These are phyloP conservation scores for Cladophialophora chaetospira DNA, from an alignment of 2,329 filamentous ascomycete species.

Conservation along the genomic window DNA sequence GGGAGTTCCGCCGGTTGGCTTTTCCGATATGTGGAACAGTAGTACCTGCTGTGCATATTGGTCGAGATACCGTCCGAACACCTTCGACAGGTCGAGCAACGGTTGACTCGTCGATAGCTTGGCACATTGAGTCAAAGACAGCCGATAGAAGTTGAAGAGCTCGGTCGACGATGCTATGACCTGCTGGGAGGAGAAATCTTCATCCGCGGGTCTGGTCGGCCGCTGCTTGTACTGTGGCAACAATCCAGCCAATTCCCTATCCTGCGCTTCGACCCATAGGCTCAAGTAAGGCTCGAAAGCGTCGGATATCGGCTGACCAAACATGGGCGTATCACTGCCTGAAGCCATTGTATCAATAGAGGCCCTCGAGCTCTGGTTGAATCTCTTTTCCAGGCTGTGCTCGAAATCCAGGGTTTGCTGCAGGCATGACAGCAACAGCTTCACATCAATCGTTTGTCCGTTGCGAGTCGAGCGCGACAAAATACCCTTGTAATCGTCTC, in stretches of 20 bases:
- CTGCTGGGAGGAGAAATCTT: slow-evolving; percentile 87
- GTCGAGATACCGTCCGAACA: slow-evolving; percentile 89
- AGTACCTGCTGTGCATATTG: slow-evolving; percentile 94
- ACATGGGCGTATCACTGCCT: slow-evolving; percentile 73
- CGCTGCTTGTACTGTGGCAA: slow-evolving; percentile 87
- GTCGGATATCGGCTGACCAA: slow-evolving; percentile 89
- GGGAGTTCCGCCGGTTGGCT: slow-evolving; percentile 56
- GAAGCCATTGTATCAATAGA: slow-evolving; percentile 91
- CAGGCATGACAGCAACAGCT: slow-evolving; percentile 81
- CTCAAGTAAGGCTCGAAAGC: slow-evolving; percentile 97
- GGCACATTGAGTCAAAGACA: slow-evolving; percentile 89
- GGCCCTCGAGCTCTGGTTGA: slow-evolving; percentile 67
- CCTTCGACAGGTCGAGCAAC: slow-evolving; percentile 79
- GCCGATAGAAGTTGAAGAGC: slow-evolving; percentile 94
- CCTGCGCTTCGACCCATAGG: slow-evolving; percentile 95
- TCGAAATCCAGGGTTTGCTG: slow-evolving; percentile 98
- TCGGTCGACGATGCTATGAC: slow-evolving; percentile 95
- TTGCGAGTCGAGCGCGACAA: slow-evolving; percentile 83
- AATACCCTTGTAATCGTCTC: slow-evolving; percentile 93
- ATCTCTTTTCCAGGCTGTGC: slow-evolving; percentile 82
- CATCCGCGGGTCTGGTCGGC: slow-evolving; percentile 75
- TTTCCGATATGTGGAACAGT: slow-evolving; percentile 67
- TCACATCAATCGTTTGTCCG: slow-evolving; percentile 82
- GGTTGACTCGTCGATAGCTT: slow-evolving; percentile 91
- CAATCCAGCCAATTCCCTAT: slow-evolving; percentile 78